A percentile compares a stretch with the other conserved stretches of the same genome.
Conservation (phyloP, 495 filamentous ascomycete species). For the Tetracladium marchalianum region DNA sequence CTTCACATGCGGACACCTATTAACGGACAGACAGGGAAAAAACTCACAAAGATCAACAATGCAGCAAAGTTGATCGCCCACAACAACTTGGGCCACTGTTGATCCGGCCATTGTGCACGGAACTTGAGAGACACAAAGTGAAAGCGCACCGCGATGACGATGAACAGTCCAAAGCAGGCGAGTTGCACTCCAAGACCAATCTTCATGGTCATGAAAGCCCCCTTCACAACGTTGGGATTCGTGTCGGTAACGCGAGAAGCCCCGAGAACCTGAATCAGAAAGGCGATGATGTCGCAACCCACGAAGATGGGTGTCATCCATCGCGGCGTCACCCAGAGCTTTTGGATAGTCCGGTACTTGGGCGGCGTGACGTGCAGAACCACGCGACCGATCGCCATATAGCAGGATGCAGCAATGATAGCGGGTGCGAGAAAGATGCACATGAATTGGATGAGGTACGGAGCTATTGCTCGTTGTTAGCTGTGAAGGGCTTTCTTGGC, state of each 20-base stretch:
- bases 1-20: too few relatives aligned
- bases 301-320: constrained; percentile 1
- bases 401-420: not conserved
- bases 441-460: constrained; percentile 1
- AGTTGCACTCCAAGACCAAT: not conserved
- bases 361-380: not conserved
- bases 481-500: too few relatives aligned
- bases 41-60: not conserved
- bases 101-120: not conserved
- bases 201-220: not conserved
- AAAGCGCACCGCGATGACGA: not conserved
- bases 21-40: too few relatives aligned
- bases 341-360: not conserved
- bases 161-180: not conserved
- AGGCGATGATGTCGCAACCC: not conserved
- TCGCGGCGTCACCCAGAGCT: constrained; percentile 1
- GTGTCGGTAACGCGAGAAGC: not conserved
- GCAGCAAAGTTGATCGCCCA: not conserved
- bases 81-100: not conserved
- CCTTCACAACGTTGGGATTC: not conserved
- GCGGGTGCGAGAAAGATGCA: not conserved
- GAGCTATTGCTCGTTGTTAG: not conserved
- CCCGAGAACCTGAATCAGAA: not conserved
- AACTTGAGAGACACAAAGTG: not conserved
- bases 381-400: not conserved